Percentiles rank a stretch among this genome's conserved stretches.
phyloP scores from a whole-genome alignment of 1,284 basidiomycete genomes.

The Apiotrichum brassicae region DNA sequence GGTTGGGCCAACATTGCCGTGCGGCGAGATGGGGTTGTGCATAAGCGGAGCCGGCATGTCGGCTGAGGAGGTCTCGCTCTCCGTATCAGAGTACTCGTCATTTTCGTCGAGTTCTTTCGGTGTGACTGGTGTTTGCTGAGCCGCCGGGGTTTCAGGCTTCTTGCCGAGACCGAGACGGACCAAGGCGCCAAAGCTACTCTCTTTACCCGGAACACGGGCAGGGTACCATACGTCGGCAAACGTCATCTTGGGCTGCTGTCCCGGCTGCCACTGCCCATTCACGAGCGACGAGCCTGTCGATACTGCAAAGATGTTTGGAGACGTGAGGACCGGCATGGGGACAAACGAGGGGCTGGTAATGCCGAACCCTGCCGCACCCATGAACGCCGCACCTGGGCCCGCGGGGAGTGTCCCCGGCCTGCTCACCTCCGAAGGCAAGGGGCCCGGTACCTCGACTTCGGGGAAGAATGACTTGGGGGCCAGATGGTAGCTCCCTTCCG shows the following conservation, averaged over 20 bases:
- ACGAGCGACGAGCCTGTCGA: constrained; percentile 32
- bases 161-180: constrained; percentile 17
- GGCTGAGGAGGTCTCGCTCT: constrained; percentile 7
- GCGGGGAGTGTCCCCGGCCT: constrained; percentile 5
- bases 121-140: background rate
- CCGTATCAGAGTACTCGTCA: constrained; percentile 15
- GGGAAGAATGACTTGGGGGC: constrained; percentile 28
- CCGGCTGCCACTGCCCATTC: constrained; percentile 39
- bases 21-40: constrained; percentile 4
- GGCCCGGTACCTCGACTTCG: constrained; percentile 31
- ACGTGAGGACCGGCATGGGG: constrained; percentile 12
- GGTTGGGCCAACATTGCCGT: background rate
- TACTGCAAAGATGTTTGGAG: constrained; percentile 22
- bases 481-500: constrained; percentile 38
- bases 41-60: constrained; percentile 1
- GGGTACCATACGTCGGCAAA: constrained; percentile 41
- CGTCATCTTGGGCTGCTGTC: constrained; percentile 27
- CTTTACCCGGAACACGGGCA: constrained; percentile 23
- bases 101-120: constrained; percentile 12
- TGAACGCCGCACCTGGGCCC: constrained; percentile 23
- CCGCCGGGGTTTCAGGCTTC: constrained; percentile 4
- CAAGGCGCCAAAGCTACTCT: constrained; percentile 31
- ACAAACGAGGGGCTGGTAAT: constrained; percentile 14
- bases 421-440: constrained; percentile 19
- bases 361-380: constrained; percentile 18